phyloP scores from a whole-genome alignment of 2,329 filamentous ascomycete genomes.

The Chaetothyriales sp. region DNA sequence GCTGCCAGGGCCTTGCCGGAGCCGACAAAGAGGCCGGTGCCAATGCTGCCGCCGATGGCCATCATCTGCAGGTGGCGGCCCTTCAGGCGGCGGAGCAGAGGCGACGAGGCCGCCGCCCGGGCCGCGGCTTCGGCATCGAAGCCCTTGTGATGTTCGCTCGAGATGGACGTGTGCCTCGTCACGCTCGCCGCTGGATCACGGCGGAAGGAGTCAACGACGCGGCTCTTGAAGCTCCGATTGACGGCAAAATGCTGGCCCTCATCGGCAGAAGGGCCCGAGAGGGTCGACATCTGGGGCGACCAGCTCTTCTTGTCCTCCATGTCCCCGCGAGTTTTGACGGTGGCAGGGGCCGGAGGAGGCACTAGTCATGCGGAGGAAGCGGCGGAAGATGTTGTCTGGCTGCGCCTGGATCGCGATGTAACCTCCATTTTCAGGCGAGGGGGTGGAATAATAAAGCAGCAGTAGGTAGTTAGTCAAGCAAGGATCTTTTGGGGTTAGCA shows the following conservation, averaged over 20 bases:
- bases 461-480: background rate
- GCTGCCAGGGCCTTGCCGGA: conserved; percentile 52
- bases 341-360: too few species aligned
- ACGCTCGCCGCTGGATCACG: conserved; percentile 21
- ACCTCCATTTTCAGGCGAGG: background rate
- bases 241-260: conserved; percentile 3
- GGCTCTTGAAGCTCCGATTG: conserved; percentile 10
- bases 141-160: conserved; percentile 8
- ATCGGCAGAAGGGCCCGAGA: conserved; percentile 13
- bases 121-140: conserved; percentile 21
- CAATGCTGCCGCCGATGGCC: conserved; percentile 85
- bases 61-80: conserved; percentile 21
- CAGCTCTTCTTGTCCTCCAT: conserved; percentile 16
- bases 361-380: background rate
- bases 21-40: conserved; percentile 78
- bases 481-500: too few species aligned
- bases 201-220: conserved; percentile 21
- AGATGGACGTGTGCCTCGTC: conserved; percentile 13
- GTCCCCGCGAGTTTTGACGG: too few species aligned
- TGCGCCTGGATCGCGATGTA: background rate
- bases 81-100: conserved; percentile 20
- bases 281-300: conserved; percentile 13
- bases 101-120: conserved; percentile 19
- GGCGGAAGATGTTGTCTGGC: background rate
- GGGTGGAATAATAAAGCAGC: background rate